These are phyloP conservation scores for Hortaea sp. DNA, from an alignment of 2,329 filamentous ascomycete species.

Conservation along the genomic window DNA sequence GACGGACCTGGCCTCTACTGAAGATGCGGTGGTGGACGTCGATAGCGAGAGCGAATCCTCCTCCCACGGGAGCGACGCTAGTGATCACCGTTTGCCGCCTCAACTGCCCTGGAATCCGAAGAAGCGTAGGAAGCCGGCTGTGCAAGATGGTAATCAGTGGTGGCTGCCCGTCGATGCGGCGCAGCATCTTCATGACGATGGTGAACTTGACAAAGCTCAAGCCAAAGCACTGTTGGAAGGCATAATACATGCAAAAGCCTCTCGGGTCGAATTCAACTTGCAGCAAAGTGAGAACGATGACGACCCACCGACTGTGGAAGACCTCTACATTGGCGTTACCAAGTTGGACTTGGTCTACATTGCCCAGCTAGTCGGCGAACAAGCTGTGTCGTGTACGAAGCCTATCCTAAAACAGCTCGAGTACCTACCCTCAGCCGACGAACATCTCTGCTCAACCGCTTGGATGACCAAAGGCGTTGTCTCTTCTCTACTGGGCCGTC, in stretches of 20 bases:
- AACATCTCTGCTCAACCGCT: neutral
- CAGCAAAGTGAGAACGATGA: constrained; percentile 8
- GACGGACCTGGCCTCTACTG: constrained; percentile 5
- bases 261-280: constrained; percentile 3
- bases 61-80: constrained; percentile 11
- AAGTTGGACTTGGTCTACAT: constrained; percentile 22
- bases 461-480: neutral
- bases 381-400: constrained; percentile 14
- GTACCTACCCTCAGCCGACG: neutral
- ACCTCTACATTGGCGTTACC: constrained; percentile 5
- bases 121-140: constrained; percentile 16
- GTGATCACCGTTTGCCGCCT: constrained; percentile 12
- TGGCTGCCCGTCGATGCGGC: neutral
- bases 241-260: neutral
- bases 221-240: neutral
- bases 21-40: neutral
- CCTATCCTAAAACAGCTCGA: constrained; percentile 4
- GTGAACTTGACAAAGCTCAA: neutral
- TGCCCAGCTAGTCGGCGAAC: constrained; percentile 25
- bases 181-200: neutral
- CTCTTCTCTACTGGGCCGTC: neutral
- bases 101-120: constrained; percentile 15
- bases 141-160: neutral
- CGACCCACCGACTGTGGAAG: neutral
- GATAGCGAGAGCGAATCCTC: constrained; percentile 19